Evolutionary conservation across 495 filamentous ascomycete genomes (phyloP), one percentile per base, ranked within the genome.

Genomic region (Pseudoneurospora amorphoporcata): DNA sequence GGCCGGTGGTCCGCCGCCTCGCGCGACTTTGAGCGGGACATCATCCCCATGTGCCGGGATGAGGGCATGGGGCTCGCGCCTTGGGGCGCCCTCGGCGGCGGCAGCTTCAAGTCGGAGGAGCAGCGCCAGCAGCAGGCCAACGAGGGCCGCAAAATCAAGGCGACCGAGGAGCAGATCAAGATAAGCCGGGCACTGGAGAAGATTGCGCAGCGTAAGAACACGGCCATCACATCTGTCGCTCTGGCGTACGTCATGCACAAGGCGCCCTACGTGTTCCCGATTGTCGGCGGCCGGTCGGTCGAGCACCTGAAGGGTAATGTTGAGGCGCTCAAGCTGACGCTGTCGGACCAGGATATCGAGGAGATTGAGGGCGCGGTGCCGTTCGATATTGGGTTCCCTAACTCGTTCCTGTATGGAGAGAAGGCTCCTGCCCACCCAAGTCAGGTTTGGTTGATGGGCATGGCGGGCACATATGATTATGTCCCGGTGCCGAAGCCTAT

Each of bases 181-280:
- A 83, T 92, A 39, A 86, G 86, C 40, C 73, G 79, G 39, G 84
- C 83, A 0, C 82, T 94, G 12, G 90, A 92, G 71, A 79, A 82
- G 9, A 80, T 93, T 35, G 89, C 88, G 0, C 83, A 85, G 6
- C 79, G 77, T 68, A 88, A 88, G 75, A 82, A 82, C 5, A 86
- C 82, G 68, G 73, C 78, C 71, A 79, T 90, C 42, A 88, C 87
- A 12, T 84, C 84, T 68, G 79, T 94, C 45, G 92, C 92, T 3
- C 79, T 93, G 69, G 91, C 92, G 3, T 94, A 94, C 79, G 89
- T 94, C 6, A 85, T 89, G 79, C 84, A 87, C 78, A 94, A 94
- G 80, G 83, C 90, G 14, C 89, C 91, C 0, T 90, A 93, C 74
- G 90, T 92, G 35, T 94, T 93, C 79, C 92, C 92, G 9, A 89